Percentiles rank a stretch among this genome's conserved stretches.
Evolutionary conservation across 2,329 filamentous ascomycete genomes (phyloP).

Genomic region (Cryphonectria nitschkei): DNA sequence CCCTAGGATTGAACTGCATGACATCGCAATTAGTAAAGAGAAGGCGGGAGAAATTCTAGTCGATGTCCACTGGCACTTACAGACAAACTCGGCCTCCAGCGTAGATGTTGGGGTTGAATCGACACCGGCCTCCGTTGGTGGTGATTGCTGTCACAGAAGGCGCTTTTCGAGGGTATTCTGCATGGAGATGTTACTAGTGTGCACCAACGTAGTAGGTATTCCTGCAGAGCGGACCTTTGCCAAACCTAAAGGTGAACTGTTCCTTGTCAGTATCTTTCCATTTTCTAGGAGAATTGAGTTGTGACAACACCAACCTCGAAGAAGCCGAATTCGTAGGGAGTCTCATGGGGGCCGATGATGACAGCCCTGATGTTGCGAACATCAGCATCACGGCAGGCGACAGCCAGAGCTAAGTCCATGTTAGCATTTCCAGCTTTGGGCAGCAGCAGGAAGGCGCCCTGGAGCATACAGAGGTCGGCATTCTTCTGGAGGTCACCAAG

Average conservation of each 20-base stretch:
- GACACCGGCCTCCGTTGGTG: constrained; percentile 83
- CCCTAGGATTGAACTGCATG: constrained; percentile 80
- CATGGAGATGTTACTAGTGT: constrained; percentile 18
- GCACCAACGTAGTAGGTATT: not conserved
- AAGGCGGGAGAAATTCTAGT: too few species aligned
- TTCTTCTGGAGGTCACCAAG: constrained; percentile 82
- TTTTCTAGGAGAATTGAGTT: not conserved
- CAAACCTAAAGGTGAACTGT: constrained; percentile 78
- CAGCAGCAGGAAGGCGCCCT: not conserved
- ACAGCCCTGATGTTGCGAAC: constrained; percentile 85
- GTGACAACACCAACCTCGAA: constrained; percentile 70
- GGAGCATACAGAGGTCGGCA: constrained; percentile 74
- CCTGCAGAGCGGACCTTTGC: constrained; percentile 60
- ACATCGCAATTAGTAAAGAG: constrained; percentile 28
- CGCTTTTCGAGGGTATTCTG: constrained; percentile 80
- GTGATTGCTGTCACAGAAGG: constrained; percentile 71
- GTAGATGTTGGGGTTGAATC: constrained; percentile 98
- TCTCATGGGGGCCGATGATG: constrained; percentile 90
- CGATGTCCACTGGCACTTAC: constrained; percentile 54
- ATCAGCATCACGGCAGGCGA: constrained; percentile 85
- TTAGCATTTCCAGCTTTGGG: constrained; percentile 26
- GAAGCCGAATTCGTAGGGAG: constrained; percentile 96
- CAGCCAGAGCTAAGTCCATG: constrained; percentile 70
- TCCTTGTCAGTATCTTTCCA: constrained; percentile 35
- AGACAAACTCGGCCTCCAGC: constrained; percentile 88